Evolutionary conservation across 2,329 filamentous ascomycete species (phyloP), one percentile per base, ranked within the genome.

Genomic region (Fusarium kyushuense): DNA sequence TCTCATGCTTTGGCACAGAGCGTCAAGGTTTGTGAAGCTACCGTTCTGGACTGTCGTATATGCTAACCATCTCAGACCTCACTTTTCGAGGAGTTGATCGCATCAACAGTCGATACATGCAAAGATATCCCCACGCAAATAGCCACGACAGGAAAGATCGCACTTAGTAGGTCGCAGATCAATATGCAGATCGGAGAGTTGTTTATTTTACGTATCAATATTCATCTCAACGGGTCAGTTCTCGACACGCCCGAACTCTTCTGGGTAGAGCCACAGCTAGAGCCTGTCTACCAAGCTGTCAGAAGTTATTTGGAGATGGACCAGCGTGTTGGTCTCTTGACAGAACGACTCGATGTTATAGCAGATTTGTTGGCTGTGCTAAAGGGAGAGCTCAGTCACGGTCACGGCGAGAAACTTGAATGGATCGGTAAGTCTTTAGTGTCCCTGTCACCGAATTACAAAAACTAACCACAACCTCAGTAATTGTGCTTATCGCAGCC

Each of bases 101-200:
- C 95, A 57, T 93, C 94, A 54, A 98, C 95, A 3, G 96, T 99
- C 73, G 92, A 96, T 70, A 90, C 91, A 2, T 97, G 94, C 74
- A 96, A 97, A 77, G 93, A 96, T 61, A 92, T 99, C 6, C 96
- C 96, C 0, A 90, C 92, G 11, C 92, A 97, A 78, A 97, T 99
- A 72, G 95, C 96, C 4, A 83, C 92, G 69, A 97, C 95, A 0
- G 96, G 96, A 67, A 96, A 94, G 76, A 96, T 99, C 75, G 90
- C 92, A 56, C 88, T 99, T 60, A 93, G 90, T 60, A 89, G 95
- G 42, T 89, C 89, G 61, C 90, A 98, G 78, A 97, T 99, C 84
- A 98, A 98, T 84, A 98, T 98, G 94, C 94, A 98, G 80, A 97
- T 99, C 64, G 96, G 96, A 77, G 94, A 99, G 82, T 88, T 99